Percentiles rank a stretch among this genome's conserved stretches.
These are phyloP conservation scores for Gypsophila paniculata DNA, from an alignment of 179 eudicot genomes.

Conservation along the genomic window DNA sequence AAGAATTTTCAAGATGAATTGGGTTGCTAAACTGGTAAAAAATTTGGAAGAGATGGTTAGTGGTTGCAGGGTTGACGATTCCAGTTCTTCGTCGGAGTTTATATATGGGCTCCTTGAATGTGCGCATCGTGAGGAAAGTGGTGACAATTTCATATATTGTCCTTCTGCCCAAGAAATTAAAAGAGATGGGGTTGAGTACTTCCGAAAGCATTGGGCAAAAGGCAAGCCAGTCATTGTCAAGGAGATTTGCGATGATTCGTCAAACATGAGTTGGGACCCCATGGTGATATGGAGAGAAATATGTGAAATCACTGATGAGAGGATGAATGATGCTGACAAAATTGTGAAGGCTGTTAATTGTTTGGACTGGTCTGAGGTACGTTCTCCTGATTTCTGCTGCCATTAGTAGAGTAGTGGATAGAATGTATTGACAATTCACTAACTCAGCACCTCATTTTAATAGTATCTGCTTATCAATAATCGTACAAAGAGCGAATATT, in stretches of 20 bases:
- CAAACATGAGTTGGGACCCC: conserved; percentile 77
- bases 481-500: not conserved
- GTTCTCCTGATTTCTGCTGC: conserved; percentile 16
- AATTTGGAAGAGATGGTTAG: conserved; percentile 89
- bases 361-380: conserved; percentile 76
- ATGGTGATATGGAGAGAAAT: conserved; percentile 77
- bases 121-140: conserved; percentile 48
- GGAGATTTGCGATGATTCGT: conserved; percentile 59
- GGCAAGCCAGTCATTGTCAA: conserved; percentile 79
- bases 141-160: conserved; percentile 64
- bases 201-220: conserved; percentile 68
- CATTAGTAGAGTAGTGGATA: not conserved
- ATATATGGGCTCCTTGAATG: conserved; percentile 42
- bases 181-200: conserved; percentile 60
- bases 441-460: not conserved
- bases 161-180: conserved; percentile 62
- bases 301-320: conserved; percentile 64
- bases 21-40: conserved; percentile 94
- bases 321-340: conserved; percentile 58
- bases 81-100: conserved; percentile 20
- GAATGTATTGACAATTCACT: conserved; percentile 5
- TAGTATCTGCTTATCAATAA: not conserved
- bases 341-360: conserved; percentile 82
- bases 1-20: conserved; percentile 90
- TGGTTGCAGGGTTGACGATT: conserved; percentile 61